Conservation (phyloP, 1,139 yeast species). For the Waltiozyma solani region DNA sequence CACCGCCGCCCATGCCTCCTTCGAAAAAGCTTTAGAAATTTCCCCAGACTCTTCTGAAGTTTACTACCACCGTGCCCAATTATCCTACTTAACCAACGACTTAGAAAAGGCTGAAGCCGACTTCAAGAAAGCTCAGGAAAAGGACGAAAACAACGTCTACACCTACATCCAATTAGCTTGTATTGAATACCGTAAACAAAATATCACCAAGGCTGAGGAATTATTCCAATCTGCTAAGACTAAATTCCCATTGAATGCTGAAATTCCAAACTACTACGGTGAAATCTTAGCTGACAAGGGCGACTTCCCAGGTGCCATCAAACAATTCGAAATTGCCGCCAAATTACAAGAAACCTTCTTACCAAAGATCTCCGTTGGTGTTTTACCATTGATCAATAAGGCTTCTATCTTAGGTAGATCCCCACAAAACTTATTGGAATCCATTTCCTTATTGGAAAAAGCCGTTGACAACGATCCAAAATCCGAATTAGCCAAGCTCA, state of each 20-base stretch:
- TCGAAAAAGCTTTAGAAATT: slow-evolving; percentile 59
- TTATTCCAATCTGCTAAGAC: slow-evolving; percentile 66
- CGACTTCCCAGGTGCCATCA: slow-evolving; percentile 60
- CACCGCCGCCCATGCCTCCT: slow-evolving; percentile 44
- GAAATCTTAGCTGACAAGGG: slow-evolving; percentile 84
- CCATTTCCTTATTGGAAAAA: slow-evolving; percentile 57
- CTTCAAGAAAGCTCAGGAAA: slow-evolving; percentile 67
- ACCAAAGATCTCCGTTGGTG: slow-evolving; percentile 57
- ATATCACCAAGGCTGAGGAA: slow-evolving; percentile 47
- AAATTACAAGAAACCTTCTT: slow-evolving; percentile 51
- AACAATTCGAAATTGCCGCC: slow-evolving; percentile 81
- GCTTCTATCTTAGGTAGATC: slow-evolving; percentile 65
- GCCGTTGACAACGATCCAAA: slow-evolving; percentile 83
- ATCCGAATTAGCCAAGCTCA: slow-evolving; percentile 80
- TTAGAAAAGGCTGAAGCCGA: slow-evolving; percentile 63
- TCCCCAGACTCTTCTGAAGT: slow-evolving; percentile 70
- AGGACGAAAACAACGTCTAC: slow-evolving; percentile 69
- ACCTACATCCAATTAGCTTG: slow-evolving; percentile 92
- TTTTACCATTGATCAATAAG: slow-evolving; percentile 84
- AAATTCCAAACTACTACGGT: slow-evolving; percentile 91
- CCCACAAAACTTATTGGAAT: slow-evolving; percentile 41
- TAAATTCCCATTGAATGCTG: slow-evolving; percentile 80
- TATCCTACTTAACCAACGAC: slow-evolving; percentile 72
- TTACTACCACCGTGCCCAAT: slow-evolving; percentile 92
- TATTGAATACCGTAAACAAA: slow-evolving; percentile 76